A percentile compares a stretch with the other conserved stretches of the same genome.
phyloP scores from a whole-genome alignment of 345 rosid genomes.

The Reutealis trisperma region DNA sequence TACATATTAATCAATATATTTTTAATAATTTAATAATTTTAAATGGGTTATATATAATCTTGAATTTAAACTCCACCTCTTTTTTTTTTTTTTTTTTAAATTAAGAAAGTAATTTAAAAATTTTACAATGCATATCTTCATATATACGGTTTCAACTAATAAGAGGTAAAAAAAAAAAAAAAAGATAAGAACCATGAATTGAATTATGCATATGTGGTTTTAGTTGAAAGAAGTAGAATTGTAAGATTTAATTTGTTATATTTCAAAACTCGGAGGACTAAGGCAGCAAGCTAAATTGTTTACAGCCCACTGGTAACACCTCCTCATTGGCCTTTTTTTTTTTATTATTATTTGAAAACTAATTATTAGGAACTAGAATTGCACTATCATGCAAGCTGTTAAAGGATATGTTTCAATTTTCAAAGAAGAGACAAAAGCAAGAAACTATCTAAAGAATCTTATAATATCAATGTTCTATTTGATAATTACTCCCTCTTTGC shows the following conservation, averaged over 20 bases:
- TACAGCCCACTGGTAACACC: conserved; percentile 24
- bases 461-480: neutral
- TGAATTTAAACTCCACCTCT: too few species aligned
- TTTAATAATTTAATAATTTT: too few species aligned
- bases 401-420: conserved; percentile 6
- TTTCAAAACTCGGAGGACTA: neutral
- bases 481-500: too few species aligned
- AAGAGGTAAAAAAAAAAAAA: too few species aligned
- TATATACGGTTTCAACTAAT: too few species aligned
- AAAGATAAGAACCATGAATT: too few species aligned
- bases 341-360: conserved; percentile 7
- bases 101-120: too few species aligned
- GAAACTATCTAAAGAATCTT: neutral
- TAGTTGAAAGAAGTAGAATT: neutral
- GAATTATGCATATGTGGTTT: neutral
- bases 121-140: too few species aligned
- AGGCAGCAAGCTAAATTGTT: neutral
- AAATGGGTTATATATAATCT: too few species aligned
- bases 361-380: neutral
- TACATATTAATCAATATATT: too few species aligned
- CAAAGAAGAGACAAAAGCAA: conserved; percentile 25
- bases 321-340: conserved; percentile 24
- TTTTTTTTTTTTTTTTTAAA: too few species aligned
- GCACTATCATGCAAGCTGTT: conserved; percentile 19
- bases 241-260: neutral